Base-by-base conservation (phyloP, 306 rosid genomes). In the Urtica urens region DNA sequence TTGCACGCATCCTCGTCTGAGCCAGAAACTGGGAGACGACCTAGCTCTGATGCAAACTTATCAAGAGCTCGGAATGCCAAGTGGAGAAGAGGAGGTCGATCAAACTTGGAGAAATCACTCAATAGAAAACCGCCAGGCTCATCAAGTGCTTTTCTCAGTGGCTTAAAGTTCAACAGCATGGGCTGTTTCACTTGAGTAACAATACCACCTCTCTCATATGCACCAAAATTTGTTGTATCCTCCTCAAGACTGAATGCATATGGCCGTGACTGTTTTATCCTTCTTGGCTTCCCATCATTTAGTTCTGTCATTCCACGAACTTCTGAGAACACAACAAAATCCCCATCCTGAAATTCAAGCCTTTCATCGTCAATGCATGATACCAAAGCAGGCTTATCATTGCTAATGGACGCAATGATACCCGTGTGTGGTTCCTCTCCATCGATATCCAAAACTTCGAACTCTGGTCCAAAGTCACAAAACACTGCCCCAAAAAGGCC, bases 381-480 rank as follows among this genome's bases (percentile, higher is more conserved):
- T 50, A 81, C 78, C 23, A 76, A 53, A 27, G 95, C 77, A 42
- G 87, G 82, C 39, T 71, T 73, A 62, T 81, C 93, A 48, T 86
- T 86, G 71, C 82, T 74, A 28, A 86, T 65, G 34, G 93, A 81
- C 25, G 93, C 93, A 58, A 86, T 79, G 15, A 86, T 86, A 51
- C 95, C 95, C 2, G 78, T 66, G 53, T 76, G 87, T 1, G 93
- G 95, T 28, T 81, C 95, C 68, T 88, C 86, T 48, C 97, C 97
- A 63, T 78, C 85, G 56, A 84, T 90, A 44, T 83, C 97, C 17
- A 62, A 53, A 66, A 88, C 86, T 58, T 93, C 81, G 67, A 88
- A 88, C 60, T 74, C 86, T 0, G 95, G 95, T 58, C 95, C 97
- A 57, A 88, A 88, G 76, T 88, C 97, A 66, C 93, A 88, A 62